Evolutionary conservation across 148 eudicot genomes (phyloP).

Genomic region (Camellia japonica): DNA sequence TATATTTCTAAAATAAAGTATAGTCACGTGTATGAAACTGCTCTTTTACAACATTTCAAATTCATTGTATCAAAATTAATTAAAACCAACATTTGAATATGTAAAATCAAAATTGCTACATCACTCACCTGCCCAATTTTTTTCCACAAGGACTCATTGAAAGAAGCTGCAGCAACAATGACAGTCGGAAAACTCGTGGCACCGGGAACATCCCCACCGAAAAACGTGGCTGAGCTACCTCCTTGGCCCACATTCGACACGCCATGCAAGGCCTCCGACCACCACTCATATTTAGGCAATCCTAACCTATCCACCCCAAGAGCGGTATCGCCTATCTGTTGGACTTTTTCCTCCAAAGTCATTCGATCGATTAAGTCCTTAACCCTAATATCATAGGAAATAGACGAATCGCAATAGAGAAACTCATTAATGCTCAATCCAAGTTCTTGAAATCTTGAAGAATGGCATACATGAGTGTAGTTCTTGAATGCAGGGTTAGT

Average conservation of each 20-base stretch:
- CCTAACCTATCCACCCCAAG: conserved; percentile 44
- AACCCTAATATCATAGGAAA: conserved; percentile 31
- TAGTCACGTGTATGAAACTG: too few relatives aligned
- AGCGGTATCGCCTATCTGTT: conserved; percentile 45
- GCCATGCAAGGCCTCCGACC: conserved; percentile 82
- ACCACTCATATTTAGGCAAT: conserved; percentile 57
- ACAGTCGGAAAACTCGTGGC: conserved; percentile 50
- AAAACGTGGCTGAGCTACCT: conserved; percentile 11
- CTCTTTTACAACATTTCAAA: too few relatives aligned
- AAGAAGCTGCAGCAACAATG: conserved; percentile 36
- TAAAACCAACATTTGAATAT: too few relatives aligned
- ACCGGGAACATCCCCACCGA: conserved; percentile 32
- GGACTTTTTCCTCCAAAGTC: conserved; percentile 38
- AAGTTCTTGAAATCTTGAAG: background rate
- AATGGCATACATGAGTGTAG: conserved; percentile 1
- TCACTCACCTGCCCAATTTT: conserved; percentile 33
- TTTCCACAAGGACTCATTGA: conserved; percentile 41
- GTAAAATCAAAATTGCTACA: too few relatives aligned
- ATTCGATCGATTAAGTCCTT: conserved; percentile 41
- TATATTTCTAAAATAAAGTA: too few relatives aligned
- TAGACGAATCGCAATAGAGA: conserved; percentile 36
- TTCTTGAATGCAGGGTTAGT: background rate
- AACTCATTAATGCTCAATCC: conserved; percentile 10
- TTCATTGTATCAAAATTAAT: too few relatives aligned
- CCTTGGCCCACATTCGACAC: conserved; percentile 41